These are phyloP conservation scores for Rhododendron ovatum DNA, from an alignment of 148 eudicot species.

Conservation along the genomic window DNA sequence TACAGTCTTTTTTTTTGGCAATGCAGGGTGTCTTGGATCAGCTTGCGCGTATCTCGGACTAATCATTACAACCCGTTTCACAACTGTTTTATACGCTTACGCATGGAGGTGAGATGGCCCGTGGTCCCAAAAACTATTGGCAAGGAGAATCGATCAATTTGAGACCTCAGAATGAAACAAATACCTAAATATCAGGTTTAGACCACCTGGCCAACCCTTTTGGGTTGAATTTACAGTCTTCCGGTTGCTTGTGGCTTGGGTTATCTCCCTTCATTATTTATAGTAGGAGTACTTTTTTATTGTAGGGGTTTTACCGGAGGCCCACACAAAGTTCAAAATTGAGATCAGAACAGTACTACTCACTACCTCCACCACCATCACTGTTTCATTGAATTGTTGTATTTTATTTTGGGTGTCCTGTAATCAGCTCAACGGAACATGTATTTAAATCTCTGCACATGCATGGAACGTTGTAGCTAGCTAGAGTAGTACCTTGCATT, in stretches of 20 bases:
- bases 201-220: too few relatives aligned
- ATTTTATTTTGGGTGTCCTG: background rate
- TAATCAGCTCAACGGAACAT: background rate
- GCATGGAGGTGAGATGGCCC: too few relatives aligned
- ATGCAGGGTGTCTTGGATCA: too few relatives aligned
- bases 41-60: too few relatives aligned
- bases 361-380: background rate
- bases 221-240: background rate
- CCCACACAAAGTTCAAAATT: background rate
- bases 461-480: background rate
- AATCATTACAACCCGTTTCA: too few relatives aligned
- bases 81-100: too few relatives aligned
- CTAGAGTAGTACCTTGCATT: background rate
- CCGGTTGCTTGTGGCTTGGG: background rate
- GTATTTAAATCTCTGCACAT: background rate
- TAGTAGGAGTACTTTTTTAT: background rate
- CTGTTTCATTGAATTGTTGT: background rate
- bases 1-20: too few relatives aligned
- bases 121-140: too few relatives aligned
- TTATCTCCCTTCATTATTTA: background rate
- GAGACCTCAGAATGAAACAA: too few relatives aligned
- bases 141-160: too few relatives aligned
- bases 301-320: background rate
- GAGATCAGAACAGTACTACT: background rate
- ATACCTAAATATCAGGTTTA: too few relatives aligned